These are phyloP conservation scores for Agrocybe pediades DNA, from an alignment of 768 basidiomycete species.

Conservation along the genomic window DNA sequence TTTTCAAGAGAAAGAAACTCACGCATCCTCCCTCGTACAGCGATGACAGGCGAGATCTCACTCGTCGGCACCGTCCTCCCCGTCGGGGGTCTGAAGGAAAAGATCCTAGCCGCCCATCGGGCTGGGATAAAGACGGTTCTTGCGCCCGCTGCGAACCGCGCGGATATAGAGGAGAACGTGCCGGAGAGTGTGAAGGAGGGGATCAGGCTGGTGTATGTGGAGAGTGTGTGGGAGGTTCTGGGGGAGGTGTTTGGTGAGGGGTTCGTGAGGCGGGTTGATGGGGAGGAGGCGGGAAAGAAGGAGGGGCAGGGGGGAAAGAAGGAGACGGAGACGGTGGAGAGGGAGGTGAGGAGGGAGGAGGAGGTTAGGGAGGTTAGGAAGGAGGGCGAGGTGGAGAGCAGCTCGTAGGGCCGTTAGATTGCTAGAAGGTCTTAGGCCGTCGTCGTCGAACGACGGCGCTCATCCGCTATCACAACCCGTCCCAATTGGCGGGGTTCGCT, in stretches of 20 bases:
- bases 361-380: too few relatives aligned
- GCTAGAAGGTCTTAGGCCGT: too few relatives aligned
- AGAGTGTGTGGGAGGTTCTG: constrained; percentile 88
- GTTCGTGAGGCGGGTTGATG: constrained; percentile 50
- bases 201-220: constrained; percentile 93
- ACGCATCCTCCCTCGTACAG: constrained; percentile 36
- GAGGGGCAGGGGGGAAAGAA: background rate
- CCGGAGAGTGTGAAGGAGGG: constrained; percentile 95
- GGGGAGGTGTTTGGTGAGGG: constrained; percentile 78
- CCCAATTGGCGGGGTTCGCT: too few relatives aligned
- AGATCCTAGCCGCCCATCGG: constrained; percentile 95
- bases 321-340: too few relatives aligned
- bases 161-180: constrained; percentile 97
- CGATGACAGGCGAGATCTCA: constrained; percentile 98
- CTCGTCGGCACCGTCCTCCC: constrained; percentile 95
- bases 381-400: too few relatives aligned
- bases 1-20: background rate
- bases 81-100: constrained; percentile 95
- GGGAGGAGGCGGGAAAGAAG: background rate
- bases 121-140: constrained; percentile 94
- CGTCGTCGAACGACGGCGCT: too few relatives aligned
- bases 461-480: too few relatives aligned
- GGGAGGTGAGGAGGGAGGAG: too few relatives aligned
- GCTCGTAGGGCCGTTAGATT: too few relatives aligned
- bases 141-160: constrained; percentile 84